phyloP scores from a whole-genome alignment of 495 filamentous ascomycete species.

The Darksidea phi region DNA sequence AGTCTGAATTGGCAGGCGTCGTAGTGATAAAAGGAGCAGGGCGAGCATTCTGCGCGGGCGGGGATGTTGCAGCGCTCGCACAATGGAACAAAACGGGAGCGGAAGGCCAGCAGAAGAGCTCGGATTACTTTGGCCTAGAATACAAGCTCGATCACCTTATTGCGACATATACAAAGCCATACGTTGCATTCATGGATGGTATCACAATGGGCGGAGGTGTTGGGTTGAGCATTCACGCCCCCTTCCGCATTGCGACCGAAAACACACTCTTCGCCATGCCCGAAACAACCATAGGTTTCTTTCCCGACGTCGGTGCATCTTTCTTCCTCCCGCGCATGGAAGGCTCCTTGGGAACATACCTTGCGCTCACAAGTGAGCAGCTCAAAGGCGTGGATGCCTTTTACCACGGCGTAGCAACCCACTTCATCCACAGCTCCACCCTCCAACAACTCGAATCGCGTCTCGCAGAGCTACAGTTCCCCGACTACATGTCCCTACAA shows the following conservation, averaged over 20 bases:
- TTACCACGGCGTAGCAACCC: constrained; percentile 82
- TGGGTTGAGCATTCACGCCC: constrained; percentile 88
- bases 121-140: constrained; percentile 85
- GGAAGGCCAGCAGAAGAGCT: constrained; percentile 66
- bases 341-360: constrained; percentile 80
- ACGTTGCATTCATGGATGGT: constrained; percentile 94
- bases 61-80: constrained; percentile 80
- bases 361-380: constrained; percentile 81
- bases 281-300: constrained; percentile 96
- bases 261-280: constrained; percentile 96
- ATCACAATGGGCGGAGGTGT: constrained; percentile 98
- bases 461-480: constrained; percentile 83
- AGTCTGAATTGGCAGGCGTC: constrained; percentile 89
- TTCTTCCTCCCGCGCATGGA: constrained; percentile 93
- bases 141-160: constrained; percentile 93
- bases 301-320: constrained; percentile 92
- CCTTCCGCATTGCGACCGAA: constrained; percentile 94
- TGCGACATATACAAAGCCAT: constrained; percentile 91
- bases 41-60: constrained; percentile 85
- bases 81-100: constrained; percentile 64
- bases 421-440: constrained; percentile 88
- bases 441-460: constrained; percentile 77
- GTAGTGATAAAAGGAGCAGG: constrained; percentile 89
- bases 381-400: constrained; percentile 79
- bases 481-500: constrained; percentile 61